Conservation (phyloP, 257 asterid genomes). For the Pogostemon cablin region DNA sequence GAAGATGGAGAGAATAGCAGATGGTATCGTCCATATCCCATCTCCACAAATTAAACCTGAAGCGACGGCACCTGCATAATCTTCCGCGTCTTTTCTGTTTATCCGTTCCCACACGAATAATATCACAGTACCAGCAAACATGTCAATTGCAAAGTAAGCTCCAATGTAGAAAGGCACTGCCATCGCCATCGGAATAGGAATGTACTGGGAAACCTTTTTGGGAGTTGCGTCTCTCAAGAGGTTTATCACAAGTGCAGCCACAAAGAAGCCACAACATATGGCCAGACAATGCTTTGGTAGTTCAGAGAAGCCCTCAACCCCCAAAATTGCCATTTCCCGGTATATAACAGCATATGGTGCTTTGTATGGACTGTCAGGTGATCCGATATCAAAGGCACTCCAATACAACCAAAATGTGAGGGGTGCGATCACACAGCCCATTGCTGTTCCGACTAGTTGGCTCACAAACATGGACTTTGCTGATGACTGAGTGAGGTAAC, state of each 20-base stretch:
- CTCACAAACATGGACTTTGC: slow-evolving; percentile 95
- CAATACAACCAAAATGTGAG: slow-evolving; percentile 95
- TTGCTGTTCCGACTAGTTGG: slow-evolving; percentile 87
- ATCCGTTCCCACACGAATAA: slow-evolving; percentile 82
- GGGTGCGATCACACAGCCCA: slow-evolving; percentile 96
- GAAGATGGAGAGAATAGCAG: slow-evolving; percentile 87
- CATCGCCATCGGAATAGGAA: slow-evolving; percentile 97
- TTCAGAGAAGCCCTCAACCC: slow-evolving; percentile 87
- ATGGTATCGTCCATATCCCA: slow-evolving; percentile 95
- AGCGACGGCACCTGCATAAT: slow-evolving; percentile 86
- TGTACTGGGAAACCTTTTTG: slow-evolving; percentile 55
- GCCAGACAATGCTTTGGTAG: slow-evolving; percentile 91
- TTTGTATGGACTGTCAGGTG: slow-evolving; percentile 94
- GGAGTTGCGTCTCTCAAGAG: slow-evolving; percentile 70
- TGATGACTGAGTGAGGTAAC: slow-evolving; percentile 86
- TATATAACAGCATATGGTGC: slow-evolving; percentile 92
- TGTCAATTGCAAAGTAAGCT: slow-evolving; percentile 93
- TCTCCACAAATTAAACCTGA: slow-evolving; percentile 96
- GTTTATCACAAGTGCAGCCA: slow-evolving; percentile 72
- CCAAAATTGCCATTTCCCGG: slow-evolving; percentile 94
- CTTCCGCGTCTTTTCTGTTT: slow-evolving; percentile 71
- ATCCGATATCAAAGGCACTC: slow-evolving; percentile 87
- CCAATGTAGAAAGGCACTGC: slow-evolving; percentile 93
- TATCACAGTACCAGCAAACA: slow-evolving; percentile 89
- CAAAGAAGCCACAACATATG: slow-evolving; percentile 71